phyloP scores from a whole-genome alignment of 306 rosid genomes.

The Glycyrrhiza uralensis region DNA sequence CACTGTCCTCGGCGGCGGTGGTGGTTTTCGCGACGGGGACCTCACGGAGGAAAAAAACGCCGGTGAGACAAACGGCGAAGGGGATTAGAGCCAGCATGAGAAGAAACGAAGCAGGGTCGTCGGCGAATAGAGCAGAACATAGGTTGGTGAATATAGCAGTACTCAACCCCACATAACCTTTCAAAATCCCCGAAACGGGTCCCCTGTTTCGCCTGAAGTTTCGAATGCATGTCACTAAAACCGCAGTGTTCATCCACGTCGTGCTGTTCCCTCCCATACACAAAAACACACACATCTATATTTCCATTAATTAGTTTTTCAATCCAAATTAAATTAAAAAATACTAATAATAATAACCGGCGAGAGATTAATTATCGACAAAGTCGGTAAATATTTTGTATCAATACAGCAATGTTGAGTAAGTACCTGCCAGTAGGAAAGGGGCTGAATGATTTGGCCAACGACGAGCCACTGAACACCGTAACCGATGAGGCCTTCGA shows the following conservation, averaged over 20 bases:
- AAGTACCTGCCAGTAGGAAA: conserved; percentile 83
- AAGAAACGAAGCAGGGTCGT: conserved; percentile 62
- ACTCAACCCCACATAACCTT: conserved; percentile 84
- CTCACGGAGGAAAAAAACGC: conserved; percentile 80
- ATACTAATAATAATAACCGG: too few species aligned
- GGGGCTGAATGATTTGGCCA: conserved; percentile 55
- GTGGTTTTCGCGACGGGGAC: conserved; percentile 25
- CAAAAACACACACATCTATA: conserved; percentile 73
- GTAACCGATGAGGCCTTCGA: conserved; percentile 77
- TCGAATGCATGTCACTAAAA: conserved; percentile 72
- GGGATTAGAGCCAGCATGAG: conserved; percentile 69
- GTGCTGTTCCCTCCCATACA: conserved; percentile 98
- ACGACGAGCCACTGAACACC: conserved; percentile 95
- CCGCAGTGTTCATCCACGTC: conserved; percentile 99
- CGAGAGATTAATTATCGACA: too few species aligned
- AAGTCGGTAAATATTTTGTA: too few species aligned
- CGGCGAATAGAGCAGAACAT: conserved; percentile 63
- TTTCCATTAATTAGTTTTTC: not conserved
- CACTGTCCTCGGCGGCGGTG: conserved; percentile 33
- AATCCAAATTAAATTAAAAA: too few species aligned
- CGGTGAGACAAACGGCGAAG: conserved; percentile 64
- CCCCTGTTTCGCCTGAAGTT: conserved; percentile 79
- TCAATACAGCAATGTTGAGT: not conserved
- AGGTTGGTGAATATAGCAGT: conserved; percentile 88
- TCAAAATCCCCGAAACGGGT: conserved; percentile 79